Percentiles rank a stretch among this genome's conserved stretches.
Evolutionary conservation across 208 protist genomes (phyloP).

Genomic region (Histomonas meleagridis): DNA sequence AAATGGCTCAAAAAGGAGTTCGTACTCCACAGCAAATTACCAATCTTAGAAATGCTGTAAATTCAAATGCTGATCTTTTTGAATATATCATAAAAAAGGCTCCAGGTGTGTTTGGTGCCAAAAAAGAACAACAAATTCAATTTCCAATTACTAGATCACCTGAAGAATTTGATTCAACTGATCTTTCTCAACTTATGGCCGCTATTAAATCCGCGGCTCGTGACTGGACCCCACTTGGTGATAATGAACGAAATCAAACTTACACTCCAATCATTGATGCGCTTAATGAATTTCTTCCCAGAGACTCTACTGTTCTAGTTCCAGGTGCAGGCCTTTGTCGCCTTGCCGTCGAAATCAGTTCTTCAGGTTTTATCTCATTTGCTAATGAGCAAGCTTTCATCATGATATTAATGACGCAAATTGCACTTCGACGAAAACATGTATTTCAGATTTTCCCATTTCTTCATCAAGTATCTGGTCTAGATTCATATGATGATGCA

Average conservation of each 20-base stretch:
- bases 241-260: neutral
- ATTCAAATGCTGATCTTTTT: neutral
- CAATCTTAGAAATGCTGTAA: neutral
- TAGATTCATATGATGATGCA: neutral
- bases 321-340: neutral
- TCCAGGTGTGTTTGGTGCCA: neutral
- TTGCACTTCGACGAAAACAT: neutral
- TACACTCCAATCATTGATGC: neutral
- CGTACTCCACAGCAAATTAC: neutral
- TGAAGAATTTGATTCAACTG: neutral
- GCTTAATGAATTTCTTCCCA: neutral
- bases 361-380: neutral
- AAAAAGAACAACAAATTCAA: neutral
- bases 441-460: neutral
- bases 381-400: neutral
- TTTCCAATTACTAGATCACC: neutral
- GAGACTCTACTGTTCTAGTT: neutral
- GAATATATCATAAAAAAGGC: neutral
- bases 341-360: neutral
- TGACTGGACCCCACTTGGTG: conserved; percentile 7
- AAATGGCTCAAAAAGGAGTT: neutral
- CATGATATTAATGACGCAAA: neutral
- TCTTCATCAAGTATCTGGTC: neutral
- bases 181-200: neutral
- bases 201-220: neutral